Base-by-base conservation (phyloP, 1,284 basidiomycete species). In the Sanguinoderma infundibulare region DNA sequence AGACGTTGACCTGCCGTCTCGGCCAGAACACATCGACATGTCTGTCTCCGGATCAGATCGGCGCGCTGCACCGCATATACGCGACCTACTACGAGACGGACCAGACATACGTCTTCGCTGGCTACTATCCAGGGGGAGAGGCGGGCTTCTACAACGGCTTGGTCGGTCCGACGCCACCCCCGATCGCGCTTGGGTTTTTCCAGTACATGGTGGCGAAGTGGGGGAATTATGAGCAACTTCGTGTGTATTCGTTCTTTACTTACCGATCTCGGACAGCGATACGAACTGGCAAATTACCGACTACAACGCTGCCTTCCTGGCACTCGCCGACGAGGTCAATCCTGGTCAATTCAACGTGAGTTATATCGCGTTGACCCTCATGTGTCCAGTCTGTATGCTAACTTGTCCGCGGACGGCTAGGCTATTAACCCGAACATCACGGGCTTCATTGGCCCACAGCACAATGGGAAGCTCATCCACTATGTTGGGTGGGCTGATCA, bases 401-500 rank as follows among this genome's bases (percentile, higher is more conserved):
- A 35, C n/a, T n/a, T n/a, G 1, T 14, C 30, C 32, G 10, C 24
- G 0, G 5, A 9, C 17, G 12, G 10, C 4, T 35, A 69, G 67
- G 70, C 69, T 0, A 69, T 70, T 52, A 63, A 65, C 42, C 61
- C 73, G 3, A 70, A 77, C 59, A 60, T 76, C 40, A 67, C 61
- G 2, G 62, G 67, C 2, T 77, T 73, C 66, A 70, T 71, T 17
- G 64, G 67, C 9, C 55, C 62, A 0, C 59, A 64, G 20, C 67
- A 68, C 59, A 68, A 70, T 17, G 73, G 67, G 39, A 75, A 73
- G 66, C 68, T 75, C 10, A 58, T 73, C 39, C 74, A 75, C 47
- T 77, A 74, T 54, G 72, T 77, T 54, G 69, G 71, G 17, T 70
- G 69, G 60, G 64, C 69, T 4, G 72, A 74, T 53, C 69, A 75